Evolutionary conservation across 371 early-diverging fungal species (phyloP), one percentile per base, ranked within the genome.

Genomic region (Coemansia sp.): DNA sequence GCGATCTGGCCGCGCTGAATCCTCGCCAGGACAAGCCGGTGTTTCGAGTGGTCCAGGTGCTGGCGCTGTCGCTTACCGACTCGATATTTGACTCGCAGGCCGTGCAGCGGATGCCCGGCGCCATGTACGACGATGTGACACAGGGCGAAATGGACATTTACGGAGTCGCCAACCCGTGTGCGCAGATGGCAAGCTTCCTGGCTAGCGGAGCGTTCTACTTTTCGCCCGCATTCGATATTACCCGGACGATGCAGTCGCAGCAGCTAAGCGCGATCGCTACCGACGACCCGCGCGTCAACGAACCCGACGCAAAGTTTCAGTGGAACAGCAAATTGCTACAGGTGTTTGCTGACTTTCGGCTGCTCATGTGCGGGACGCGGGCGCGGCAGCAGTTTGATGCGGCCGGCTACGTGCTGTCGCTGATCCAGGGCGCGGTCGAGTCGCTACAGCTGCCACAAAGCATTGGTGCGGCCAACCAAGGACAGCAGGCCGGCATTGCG

Each of bases 311-410:
- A 10, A 86, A 86, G 67, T 98, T 90, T 72, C 81, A 94, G 37
- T 98, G 97, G 97, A 98, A 98, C 76, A 81, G 78, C 48, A 86
- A 84, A 69, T 80, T 97, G 77, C 80, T 97, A 31, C 86, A 85
- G 36, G 88, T 66, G 46, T 66, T 89, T 33, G 67, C 94, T 14
- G 78, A 94, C 37, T 84, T 88, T 18, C 89, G 92, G 60, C 82
- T 92, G 51, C 81, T 87, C 10, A 87, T 88, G 66, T 76, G 94
- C 58, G 77, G 82, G 8, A 72, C 81, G 12, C 76, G 77, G 14
- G 86, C 85, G 44, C 87, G 89, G 42, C 81, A 79, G 59, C 81
- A 82, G 39, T 79, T 94, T 43, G 92, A 93, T 64, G 58, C 75
- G 31, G 84, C 86, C 11, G 90, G 90, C 2, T 80, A 92, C 50